phyloP scores from a whole-genome alignment of 768 basidiomycete genomes.

The Pulveroboletus sp. region DNA sequence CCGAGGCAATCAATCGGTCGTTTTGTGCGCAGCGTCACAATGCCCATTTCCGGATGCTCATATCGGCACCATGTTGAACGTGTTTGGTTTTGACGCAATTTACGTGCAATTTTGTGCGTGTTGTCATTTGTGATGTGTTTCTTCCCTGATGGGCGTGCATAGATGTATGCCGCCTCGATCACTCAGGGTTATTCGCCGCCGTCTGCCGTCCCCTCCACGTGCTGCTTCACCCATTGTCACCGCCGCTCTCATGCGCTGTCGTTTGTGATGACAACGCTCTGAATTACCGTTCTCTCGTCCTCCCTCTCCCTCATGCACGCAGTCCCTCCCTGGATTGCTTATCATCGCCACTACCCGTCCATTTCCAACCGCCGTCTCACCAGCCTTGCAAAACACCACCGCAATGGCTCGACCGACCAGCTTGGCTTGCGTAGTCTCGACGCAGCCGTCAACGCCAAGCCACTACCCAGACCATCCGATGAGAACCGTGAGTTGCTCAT shows the following conservation, averaged over 20 bases:
- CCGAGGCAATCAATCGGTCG: too few species aligned
- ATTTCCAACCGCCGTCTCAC: slow-evolving; percentile 30
- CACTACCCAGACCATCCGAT: slow-evolving; percentile 24
- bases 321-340: slow-evolving; percentile 52
- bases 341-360: slow-evolving; percentile 37
- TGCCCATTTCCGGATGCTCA: slow-evolving; percentile 50
- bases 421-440: slow-evolving; percentile 61
- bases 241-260: too few species aligned
- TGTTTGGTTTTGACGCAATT: slow-evolving; percentile 45
- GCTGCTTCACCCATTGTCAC: too few species aligned
- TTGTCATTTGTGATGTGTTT: too few species aligned
- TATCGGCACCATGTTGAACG: slow-evolving; percentile 40
- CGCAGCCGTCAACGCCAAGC: slow-evolving; percentile 50
- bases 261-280: too few species aligned
- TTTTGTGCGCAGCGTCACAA: slow-evolving; percentile 30
- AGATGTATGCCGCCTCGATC: too few species aligned
- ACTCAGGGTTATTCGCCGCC: too few species aligned
- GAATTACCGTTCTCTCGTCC: too few species aligned
- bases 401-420: slow-evolving; percentile 61
- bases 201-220: too few species aligned
- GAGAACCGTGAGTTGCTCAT: slow-evolving; percentile 28
- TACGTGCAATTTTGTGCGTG: slow-evolving; percentile 48
- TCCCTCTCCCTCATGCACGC: slow-evolving; percentile 38
- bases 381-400: slow-evolving; percentile 47
- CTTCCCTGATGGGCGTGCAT: too few species aligned